Evolutionary conservation across 768 basidiomycete species (phyloP), one percentile per base, ranked within the genome.

Genomic region (Boletales sp.): DNA sequence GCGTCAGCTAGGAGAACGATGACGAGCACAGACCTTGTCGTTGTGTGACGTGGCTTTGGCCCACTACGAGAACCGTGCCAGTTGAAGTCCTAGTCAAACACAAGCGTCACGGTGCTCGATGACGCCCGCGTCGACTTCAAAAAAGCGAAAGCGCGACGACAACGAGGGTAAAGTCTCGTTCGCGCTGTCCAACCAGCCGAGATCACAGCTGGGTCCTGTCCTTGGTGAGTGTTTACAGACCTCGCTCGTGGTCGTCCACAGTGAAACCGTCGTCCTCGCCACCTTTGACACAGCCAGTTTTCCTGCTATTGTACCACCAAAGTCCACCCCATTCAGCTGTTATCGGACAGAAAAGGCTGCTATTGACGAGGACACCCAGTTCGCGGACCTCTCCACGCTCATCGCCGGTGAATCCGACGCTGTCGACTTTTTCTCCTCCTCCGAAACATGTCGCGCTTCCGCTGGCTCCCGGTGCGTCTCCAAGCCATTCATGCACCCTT

Each of bases 371-470:
- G 70, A 63, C 31, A n/a, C 34, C 13, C 48, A 53, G 1, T 76
- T 76, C 42, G 64, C 61, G 13, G 58, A 62, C 17, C 69, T 55
- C 55, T 62, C 38, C 33, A 58, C 45, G 43, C 60, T 90, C 13
- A 73, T 95, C 19, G 89, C 83, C 0, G 94, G 87, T 5, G 93
- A 95, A 71, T 88, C 89, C n/a, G 76, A 83, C 28, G 74, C 80
- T 17, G 81, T 96, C 41, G 92, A 96, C 63, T 92, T 87, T 70
- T 81, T 82, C 56, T 84, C 88, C 48, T 75, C 81, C 25, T 75
- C 79, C 21, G 80, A 83, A 59, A 74, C 65, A 44, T 64, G 73
- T 57, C 65, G 71, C 5, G 77, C 78, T 30, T 72, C 81, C 40
- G 67, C 73, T 44, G 84, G 85, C 25, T 91, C 86, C 72, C 81